Conservation (phyloP, 805 yeast species). For the Teunomyces stri region DNA sequence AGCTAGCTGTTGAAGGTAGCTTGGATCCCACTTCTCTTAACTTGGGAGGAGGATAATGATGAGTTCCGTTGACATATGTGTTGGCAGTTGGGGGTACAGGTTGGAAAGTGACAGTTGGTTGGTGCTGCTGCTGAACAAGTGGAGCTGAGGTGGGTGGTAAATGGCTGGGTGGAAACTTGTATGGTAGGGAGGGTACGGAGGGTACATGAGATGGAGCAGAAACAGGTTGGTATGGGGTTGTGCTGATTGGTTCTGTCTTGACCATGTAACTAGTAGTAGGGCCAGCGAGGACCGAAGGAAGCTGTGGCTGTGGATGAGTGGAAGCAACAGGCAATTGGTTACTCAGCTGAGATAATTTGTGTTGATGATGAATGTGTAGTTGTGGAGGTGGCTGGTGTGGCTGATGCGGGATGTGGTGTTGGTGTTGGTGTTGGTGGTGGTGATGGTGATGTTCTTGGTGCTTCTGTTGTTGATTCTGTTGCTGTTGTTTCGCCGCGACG, state of each 20-base stretch:
- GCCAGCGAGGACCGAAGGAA: not conserved
- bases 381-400: not conserved
- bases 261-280: not conserved
- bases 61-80: not conserved
- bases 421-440: not conserved
- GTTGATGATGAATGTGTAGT: not conserved
- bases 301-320: not conserved
- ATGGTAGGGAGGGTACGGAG: not conserved
- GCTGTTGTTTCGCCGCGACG: slow-evolving; percentile 46
- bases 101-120: not conserved
- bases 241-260: not conserved
- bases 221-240: not conserved
- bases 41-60: not conserved
- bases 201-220: not conserved
- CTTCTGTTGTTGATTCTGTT: slow-evolving; percentile 13
- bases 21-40: not conserved
- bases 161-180: not conserved
- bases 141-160: not conserved
- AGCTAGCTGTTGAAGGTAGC: slow-evolving; percentile 5
- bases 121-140: not conserved
- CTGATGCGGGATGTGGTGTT: slow-evolving; percentile 2
- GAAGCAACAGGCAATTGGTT: not conserved
- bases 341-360: not conserved
- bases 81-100: not conserved
- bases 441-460: slow-evolving; percentile 2